These are phyloP conservation scores for Calonectria honghensis DNA, from an alignment of 2,329 filamentous ascomycete species.

Conservation along the genomic window DNA sequence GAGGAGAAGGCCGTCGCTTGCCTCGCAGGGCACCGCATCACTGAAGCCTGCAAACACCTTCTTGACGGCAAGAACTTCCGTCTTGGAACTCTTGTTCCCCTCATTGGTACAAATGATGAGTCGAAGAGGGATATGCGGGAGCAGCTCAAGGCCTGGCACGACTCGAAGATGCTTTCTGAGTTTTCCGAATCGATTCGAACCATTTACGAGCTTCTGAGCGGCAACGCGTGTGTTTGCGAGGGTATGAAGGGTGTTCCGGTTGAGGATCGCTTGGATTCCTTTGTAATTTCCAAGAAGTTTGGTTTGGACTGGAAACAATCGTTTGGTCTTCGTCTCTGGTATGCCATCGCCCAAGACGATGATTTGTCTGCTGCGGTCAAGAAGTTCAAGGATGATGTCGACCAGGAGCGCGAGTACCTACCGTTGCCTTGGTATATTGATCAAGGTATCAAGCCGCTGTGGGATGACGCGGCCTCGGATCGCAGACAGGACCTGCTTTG, in stretches of 20 bases:
- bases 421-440: slow-evolving; percentile 84
- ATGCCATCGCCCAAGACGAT: slow-evolving; percentile 81
- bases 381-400: slow-evolving; percentile 83
- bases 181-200: slow-evolving; percentile 89
- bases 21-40: slow-evolving; percentile 85
- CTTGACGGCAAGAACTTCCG: slow-evolving; percentile 86
- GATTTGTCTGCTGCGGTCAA: slow-evolving; percentile 83
- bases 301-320: slow-evolving; percentile 94
- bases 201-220: slow-evolving; percentile 91
- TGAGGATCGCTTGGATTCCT: slow-evolving; percentile 87
- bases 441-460: slow-evolving; percentile 73
- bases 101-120: slow-evolving; percentile 83
- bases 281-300: slow-evolving; percentile 89
- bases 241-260: slow-evolving; percentile 83
- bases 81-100: slow-evolving; percentile 87
- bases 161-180: slow-evolving; percentile 89
- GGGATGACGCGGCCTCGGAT: slow-evolving; percentile 75
- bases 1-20: slow-evolving; percentile 91
- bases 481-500: slow-evolving; percentile 87
- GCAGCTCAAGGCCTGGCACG: slow-evolving; percentile 90
- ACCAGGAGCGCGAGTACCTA: slow-evolving; percentile 80
- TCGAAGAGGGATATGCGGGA: slow-evolving; percentile 84
- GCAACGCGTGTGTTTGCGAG: slow-evolving; percentile 89
- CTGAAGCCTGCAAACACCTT: slow-evolving; percentile 88
- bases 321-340: slow-evolving; percentile 94